phyloP scores from a whole-genome alignment of 495 filamentous ascomycete genomes.

The Sporormia fimetaria region DNA sequence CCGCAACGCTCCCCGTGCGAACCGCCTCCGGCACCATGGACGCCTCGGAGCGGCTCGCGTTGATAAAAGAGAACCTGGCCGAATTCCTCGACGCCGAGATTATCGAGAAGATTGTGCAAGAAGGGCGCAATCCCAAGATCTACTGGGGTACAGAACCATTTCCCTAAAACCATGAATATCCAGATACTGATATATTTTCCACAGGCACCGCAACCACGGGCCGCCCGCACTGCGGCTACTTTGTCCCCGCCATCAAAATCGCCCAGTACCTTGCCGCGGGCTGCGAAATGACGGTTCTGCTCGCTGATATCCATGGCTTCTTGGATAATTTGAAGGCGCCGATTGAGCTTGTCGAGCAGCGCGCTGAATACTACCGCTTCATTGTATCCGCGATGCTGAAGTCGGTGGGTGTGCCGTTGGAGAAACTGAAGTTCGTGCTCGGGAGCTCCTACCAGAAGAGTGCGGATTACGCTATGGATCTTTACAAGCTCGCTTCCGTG shows the following conservation, averaged over 20 bases:
- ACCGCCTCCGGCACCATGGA: no score
- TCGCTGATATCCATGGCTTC: conserved; percentile 54
- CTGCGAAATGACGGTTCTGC: conserved; percentile 65
- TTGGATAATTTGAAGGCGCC: conserved; percentile 78
- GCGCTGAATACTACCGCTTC: conserved; percentile 32
- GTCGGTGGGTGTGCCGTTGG: conserved; percentile 43
- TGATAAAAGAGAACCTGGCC: conserved; percentile 70
- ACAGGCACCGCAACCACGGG: conserved; percentile 78
- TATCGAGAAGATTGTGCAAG: conserved; percentile 60
- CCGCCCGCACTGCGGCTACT: conserved; percentile 72
- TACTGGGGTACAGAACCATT: conserved; percentile 25
- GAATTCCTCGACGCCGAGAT: conserved; percentile 82
- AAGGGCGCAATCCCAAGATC: conserved; percentile 25
- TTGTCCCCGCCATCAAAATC: conserved; percentile 75
- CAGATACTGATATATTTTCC: no score
- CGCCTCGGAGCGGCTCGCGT: conserved; percentile 47
- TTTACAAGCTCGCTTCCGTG: conserved; percentile 39
- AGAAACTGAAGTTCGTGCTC: conserved; percentile 71
- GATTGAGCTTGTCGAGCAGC: conserved; percentile 69
- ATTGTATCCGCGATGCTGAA: conserved; percentile 31
- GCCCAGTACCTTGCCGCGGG: conserved; percentile 78
- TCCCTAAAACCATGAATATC: no score
- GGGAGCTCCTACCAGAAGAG: conserved; percentile 72
- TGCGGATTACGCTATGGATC: conserved; percentile 59
- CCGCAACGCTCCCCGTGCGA: no score